Evolutionary conservation across 1,284 basidiomycete species (phyloP), one percentile per base, ranked within the genome.

Genomic region (Neolentinus lepideus): DNA sequence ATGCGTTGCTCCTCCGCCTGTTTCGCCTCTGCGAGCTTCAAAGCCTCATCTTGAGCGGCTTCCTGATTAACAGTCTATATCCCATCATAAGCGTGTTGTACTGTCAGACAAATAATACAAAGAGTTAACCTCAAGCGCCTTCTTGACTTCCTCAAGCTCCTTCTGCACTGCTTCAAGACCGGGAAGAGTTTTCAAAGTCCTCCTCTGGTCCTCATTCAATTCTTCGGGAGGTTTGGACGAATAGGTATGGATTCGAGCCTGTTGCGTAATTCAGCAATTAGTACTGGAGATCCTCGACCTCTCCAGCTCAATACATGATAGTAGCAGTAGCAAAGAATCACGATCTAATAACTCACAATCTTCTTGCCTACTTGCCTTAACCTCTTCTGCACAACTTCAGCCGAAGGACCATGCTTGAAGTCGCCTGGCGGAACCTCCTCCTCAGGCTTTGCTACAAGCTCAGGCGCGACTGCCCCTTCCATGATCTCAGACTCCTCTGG

Each of bases 181-280:
- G 3, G 92, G 81, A 43, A 94, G 78, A 22, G 80, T 83, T 59
- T 81, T 85, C 53, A 93, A 64, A 1, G 79, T 77, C 29, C 84
- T 80, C 61, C 78, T 85, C 71, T 94, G 92, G 69, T 94, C 92
- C 25, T 91, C 88, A 62, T 94, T 91, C 54, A 94, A 77, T 61
- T 85, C 84, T 50, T 83, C 82, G 1, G 75, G 67, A n/a, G 83
- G 79, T 27, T 80, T 84, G 10, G 78, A 66, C 29, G 83, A 79
- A 68, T 94, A 93, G 12, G 73, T 70, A 52, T 83, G 75, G 74
- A 91, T 82, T 58, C 92, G 84, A 61, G 77, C 76, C 92, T 94
- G 64, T 3, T n/a, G 12, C 38, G 38, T 26, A 38, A 47, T 55
- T 51, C 24, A 58, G 56, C 6, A 3, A 43, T 16, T 21, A 43